These are phyloP conservation scores for Yarrowia divulgata DNA, from an alignment of 805 yeast species.

Conservation along the genomic window DNA sequence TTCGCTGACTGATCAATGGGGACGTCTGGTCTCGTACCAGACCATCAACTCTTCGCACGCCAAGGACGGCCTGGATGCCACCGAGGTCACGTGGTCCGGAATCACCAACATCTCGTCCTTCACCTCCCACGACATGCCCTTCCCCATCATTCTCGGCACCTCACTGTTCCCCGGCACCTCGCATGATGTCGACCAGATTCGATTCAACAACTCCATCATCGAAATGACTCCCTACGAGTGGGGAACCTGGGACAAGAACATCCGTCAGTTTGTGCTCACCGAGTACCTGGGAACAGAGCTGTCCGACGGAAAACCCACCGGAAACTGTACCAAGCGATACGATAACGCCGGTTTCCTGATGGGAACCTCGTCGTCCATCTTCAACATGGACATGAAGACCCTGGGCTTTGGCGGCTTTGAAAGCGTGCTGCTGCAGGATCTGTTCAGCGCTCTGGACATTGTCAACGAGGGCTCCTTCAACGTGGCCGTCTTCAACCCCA, in stretches of 20 bases:
- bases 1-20: constrained; percentile 82
- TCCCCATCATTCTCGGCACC: constrained; percentile 65
- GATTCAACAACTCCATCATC: constrained; percentile 36
- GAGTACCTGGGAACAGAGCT: constrained; percentile 75
- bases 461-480: constrained; percentile 56
- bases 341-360: constrained; percentile 83
- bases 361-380: constrained; percentile 84
- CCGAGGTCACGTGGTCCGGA: constrained; percentile 58
- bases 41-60: constrained; percentile 71
- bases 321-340: constrained; percentile 67
- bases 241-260: constrained; percentile 88
- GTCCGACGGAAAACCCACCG: constrained; percentile 62
- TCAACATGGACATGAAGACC: constrained; percentile 58
- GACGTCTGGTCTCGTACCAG: constrained; percentile 74
- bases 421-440: constrained; percentile 58
- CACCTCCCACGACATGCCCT: constrained; percentile 69
- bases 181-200: constrained; percentile 11
- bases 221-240: constrained; percentile 65
- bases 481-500: constrained; percentile 72
- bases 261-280: constrained; percentile 68
- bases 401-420: constrained; percentile 27
- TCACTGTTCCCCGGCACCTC: constrained; percentile 34
- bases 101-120: constrained; percentile 68
- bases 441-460: constrained; percentile 56
- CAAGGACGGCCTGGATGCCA: constrained; percentile 61